These are phyloP conservation scores for Colletotrichum sidae DNA, from an alignment of 2,329 filamentous ascomycete genomes.

Conservation along the genomic window DNA sequence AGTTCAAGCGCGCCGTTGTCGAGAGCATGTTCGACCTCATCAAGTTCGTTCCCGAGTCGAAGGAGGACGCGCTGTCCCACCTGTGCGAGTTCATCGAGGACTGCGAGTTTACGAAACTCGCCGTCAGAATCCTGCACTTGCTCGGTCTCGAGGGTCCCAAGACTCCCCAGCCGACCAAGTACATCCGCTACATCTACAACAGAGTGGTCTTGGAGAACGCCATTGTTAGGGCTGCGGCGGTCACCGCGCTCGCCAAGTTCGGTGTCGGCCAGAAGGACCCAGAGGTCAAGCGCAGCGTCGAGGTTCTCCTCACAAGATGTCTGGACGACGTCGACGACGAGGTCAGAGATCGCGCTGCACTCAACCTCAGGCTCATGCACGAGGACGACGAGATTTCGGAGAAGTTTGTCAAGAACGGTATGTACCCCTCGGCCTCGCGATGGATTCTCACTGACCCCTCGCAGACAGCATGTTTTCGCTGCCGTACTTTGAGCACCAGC, in stretches of 20 bases:
- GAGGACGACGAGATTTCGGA: slow-evolving; percentile 89
- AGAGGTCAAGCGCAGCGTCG: slow-evolving; percentile 95
- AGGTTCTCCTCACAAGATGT: slow-evolving; percentile 91
- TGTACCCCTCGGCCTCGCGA: slow-evolving; percentile 42
- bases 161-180: slow-evolving; percentile 96
- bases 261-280: slow-evolving; percentile 96
- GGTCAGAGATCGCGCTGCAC: slow-evolving; percentile 92
- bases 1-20: slow-evolving; percentile 97
- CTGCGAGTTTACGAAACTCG: slow-evolving; percentile 98
- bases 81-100: slow-evolving; percentile 99
- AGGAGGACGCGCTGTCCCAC: slow-evolving; percentile 86
- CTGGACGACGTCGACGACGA: slow-evolving; percentile 98
- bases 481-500: slow-evolving; percentile 94
- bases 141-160: slow-evolving; percentile 95
- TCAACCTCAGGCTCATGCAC: slow-evolving; percentile 92
- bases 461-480: slow-evolving; percentile 95
- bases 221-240: slow-evolving; percentile 92
- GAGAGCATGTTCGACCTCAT: slow-evolving; percentile 99
- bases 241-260: slow-evolving; percentile 96
- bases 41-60: slow-evolving; percentile 94
- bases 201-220: slow-evolving; percentile 97
- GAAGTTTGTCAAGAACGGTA: slow-evolving; percentile 93
- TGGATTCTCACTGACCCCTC: slow-evolving; percentile 9
- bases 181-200: slow-evolving; percentile 99
- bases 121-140: slow-evolving; percentile 93